Conservation (phyloP, 148 eudicot species). For the Vaccinium corymbosum region DNA sequence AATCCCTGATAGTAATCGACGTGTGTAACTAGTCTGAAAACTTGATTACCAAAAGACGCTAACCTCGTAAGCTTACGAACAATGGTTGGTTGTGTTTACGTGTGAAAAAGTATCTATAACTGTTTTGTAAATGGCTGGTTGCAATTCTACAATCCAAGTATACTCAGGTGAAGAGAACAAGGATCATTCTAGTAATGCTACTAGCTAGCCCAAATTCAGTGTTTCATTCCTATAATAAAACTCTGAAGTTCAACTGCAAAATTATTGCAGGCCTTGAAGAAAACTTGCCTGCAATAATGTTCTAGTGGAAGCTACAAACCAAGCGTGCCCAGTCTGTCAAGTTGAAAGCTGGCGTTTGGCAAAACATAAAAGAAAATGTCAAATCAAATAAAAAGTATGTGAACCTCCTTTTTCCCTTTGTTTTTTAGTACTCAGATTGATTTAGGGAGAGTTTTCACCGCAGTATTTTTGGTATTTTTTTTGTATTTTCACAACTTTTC, state of each 20-base stretch:
- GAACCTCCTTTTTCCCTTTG: no score
- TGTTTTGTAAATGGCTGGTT: background rate
- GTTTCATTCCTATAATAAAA: background rate
- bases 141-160: background rate
- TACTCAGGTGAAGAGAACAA: background rate
- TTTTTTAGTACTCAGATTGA: no score
- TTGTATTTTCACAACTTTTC: no score
- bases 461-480: no score
- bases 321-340: background rate
- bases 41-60: no score
- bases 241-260: background rate
- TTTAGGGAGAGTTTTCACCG: no score
- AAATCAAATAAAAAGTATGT: background rate
- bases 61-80: no score
- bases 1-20: no score
- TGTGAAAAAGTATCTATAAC: background rate
- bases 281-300: background rate
- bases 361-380: background rate
- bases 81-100: background rate
- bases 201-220: background rate
- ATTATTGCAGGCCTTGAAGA: background rate
- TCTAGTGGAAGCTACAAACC: conserved; percentile 1
- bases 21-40: no score
- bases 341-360: background rate
- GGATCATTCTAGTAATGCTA: background rate